These are phyloP conservation scores for Monosporozyma yasuniensis DNA, from an alignment of 805 yeast species.

Conservation along the genomic window DNA sequence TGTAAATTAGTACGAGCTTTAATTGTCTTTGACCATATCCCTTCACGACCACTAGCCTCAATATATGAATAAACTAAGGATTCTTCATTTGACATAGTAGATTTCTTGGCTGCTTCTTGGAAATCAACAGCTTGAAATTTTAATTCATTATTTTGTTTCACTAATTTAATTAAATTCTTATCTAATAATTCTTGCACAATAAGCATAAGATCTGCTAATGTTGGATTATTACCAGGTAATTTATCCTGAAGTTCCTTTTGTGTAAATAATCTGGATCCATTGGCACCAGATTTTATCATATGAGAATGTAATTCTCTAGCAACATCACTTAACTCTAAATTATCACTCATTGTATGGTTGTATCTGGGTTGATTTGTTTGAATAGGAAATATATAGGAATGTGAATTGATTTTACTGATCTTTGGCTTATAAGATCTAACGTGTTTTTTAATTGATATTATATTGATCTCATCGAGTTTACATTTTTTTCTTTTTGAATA, in stretches of 20 bases:
- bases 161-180: slow-evolving; percentile 56
- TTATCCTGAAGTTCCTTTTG: slow-evolving; percentile 57
- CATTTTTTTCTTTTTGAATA: neutral
- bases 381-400: too few relatives aligned
- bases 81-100: slow-evolving; percentile 78
- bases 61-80: slow-evolving; percentile 84
- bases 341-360: slow-evolving; percentile 1
- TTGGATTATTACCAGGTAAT: slow-evolving; percentile 33
- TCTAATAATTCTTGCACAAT: slow-evolving; percentile 45
- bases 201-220: slow-evolving; percentile 37
- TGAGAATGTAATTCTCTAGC: slow-evolving; percentile 53
- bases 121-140: slow-evolving; percentile 67
- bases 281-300: slow-evolving; percentile 32
- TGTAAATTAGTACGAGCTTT: slow-evolving; percentile 83
- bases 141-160: slow-evolving; percentile 56
- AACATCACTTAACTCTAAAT: slow-evolving; percentile 20
- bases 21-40: slow-evolving; percentile 90
- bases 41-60: slow-evolving; percentile 89
- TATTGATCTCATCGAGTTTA: slow-evolving; percentile 4
- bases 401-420: too few relatives aligned
- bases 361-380: too few relatives aligned
- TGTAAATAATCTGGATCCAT: slow-evolving; percentile 43
- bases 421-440: too few relatives aligned
- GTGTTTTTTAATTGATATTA: too few relatives aligned
- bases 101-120: slow-evolving; percentile 67